phyloP scores from a whole-genome alignment of 2,329 filamentous ascomycete species.

The Cercospora sojina region DNA sequence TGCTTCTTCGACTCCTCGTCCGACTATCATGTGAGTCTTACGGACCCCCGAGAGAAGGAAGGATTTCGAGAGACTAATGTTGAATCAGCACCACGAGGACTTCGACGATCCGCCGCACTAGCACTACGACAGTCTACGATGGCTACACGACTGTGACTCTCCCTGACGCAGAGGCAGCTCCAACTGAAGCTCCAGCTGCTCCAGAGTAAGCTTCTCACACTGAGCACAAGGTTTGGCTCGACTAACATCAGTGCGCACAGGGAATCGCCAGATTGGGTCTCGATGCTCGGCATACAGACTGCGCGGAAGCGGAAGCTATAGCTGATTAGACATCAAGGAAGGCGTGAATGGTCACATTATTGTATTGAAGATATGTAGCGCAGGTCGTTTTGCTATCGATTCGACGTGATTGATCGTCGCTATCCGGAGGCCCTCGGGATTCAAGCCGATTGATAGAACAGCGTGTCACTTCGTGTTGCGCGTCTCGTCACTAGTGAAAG shows the following conservation, averaged over 20 bases:
- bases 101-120: constrained; percentile 24
- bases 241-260: constrained; percentile 4
- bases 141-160: constrained; percentile 28
- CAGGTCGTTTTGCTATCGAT: neutral
- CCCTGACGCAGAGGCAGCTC: constrained; percentile 6
- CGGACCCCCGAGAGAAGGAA: neutral
- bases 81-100: constrained; percentile 18
- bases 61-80: neutral
- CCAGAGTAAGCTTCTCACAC: neutral
- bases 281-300: constrained; percentile 17
- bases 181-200: constrained; percentile 1
- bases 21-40: constrained; percentile 26
- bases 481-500: neutral
- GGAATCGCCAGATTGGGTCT: constrained; percentile 14
- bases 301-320: constrained; percentile 8
- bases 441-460: neutral
- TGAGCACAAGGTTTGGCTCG: neutral
- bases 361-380: neutral
- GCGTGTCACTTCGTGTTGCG: neutral
- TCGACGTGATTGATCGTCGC: neutral
- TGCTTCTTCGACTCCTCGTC: constrained; percentile 16
- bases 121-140: constrained; percentile 26
- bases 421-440: neutral
- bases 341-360: neutral
- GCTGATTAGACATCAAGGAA: neutral